Percentiles rank a stretch among this genome's conserved stretches.
Conservation (phyloP, 805 yeast species). For the Lachancea sp. region DNA sequence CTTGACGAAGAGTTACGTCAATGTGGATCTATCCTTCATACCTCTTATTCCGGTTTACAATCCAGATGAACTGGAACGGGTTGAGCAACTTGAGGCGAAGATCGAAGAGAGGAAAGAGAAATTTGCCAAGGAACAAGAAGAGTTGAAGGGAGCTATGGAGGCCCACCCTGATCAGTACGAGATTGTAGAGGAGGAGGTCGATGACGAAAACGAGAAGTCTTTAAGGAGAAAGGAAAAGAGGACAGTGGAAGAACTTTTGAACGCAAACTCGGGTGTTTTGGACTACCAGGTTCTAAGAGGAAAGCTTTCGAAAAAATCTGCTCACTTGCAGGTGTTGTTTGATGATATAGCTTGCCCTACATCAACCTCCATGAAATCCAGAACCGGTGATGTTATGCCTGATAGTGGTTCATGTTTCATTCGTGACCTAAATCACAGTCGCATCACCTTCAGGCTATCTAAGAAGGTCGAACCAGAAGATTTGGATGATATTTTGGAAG, state of each 20-base stretch:
- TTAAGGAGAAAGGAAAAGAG: constrained; percentile 38
- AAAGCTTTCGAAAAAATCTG: constrained; percentile 40
- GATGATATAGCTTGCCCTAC: constrained; percentile 62
- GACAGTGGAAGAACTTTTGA: constrained; percentile 46
- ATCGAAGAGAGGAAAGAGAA: constrained; percentile 36
- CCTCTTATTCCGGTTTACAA: constrained; percentile 62
- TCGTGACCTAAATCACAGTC: constrained; percentile 64
- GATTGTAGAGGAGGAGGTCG: constrained; percentile 48
- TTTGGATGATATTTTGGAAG: constrained; percentile 45
- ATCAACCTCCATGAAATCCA: constrained; percentile 44
- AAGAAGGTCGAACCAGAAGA: constrained; percentile 43
- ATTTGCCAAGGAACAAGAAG: constrained; percentile 40
- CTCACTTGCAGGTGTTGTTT: constrained; percentile 51
- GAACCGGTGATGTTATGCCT: constrained; percentile 40
- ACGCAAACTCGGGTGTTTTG: constrained; percentile 53
- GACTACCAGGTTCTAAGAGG: constrained; percentile 50
- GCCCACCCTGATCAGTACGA: constrained; percentile 59
- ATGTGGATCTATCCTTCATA: constrained; percentile 54
- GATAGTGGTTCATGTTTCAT: constrained; percentile 56
- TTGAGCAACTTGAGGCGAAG: constrained; percentile 38
- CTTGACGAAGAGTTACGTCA: constrained; percentile 46
- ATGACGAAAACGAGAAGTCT: constrained; percentile 29
- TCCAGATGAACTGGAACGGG: constrained; percentile 46
- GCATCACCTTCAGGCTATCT: constrained; percentile 49
- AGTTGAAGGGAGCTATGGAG: constrained; percentile 45